Percentiles rank a stretch among this genome's conserved stretches.
Evolutionary conservation across 768 basidiomycete genomes (phyloP).

Genomic region (Inosperma sp.): DNA sequence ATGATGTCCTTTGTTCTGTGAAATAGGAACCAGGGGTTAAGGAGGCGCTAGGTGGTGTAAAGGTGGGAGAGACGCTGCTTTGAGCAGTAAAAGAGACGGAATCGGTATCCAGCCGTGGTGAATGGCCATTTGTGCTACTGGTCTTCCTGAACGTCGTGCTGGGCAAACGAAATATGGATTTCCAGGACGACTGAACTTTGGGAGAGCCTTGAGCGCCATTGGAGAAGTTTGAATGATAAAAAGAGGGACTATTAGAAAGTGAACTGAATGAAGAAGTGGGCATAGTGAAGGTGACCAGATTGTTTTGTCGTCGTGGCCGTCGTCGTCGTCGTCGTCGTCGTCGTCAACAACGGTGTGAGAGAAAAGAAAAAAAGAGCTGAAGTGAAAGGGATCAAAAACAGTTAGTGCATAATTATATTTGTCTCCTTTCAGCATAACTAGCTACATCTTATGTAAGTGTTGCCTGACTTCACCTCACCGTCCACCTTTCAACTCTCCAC

Average conservation of each 20-base stretch:
- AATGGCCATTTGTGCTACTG: constrained; percentile 34
- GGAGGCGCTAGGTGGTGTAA: constrained; percentile 43
- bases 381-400: constrained; percentile 23
- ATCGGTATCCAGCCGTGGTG: constrained; percentile 47
- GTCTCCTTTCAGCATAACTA: constrained; percentile 1
- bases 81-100: constrained; percentile 30
- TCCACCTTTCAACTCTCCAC: neutral
- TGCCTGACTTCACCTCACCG: constrained; percentile 11
- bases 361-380: constrained; percentile 14
- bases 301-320: too few relatives aligned
- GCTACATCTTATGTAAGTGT: constrained; percentile 4
- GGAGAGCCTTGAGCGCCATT: constrained; percentile 21
- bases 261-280: constrained; percentile 22
- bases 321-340: constrained; percentile 15
- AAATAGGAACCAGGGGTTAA: constrained; percentile 52
- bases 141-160: constrained; percentile 60
- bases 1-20: constrained; percentile 67
- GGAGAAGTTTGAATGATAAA: constrained; percentile 10
- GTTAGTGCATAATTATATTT: neutral
- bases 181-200: constrained; percentile 49
- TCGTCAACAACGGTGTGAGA: constrained; percentile 13
- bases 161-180: constrained; percentile 67
- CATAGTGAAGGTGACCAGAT: constrained; percentile 23
- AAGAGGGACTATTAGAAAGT: constrained; percentile 19
- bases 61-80: constrained; percentile 33